These are phyloP conservation scores for Vitis hybrid DNA, from an alignment of 177 flowering plant species.

Conservation along the genomic window DNA sequence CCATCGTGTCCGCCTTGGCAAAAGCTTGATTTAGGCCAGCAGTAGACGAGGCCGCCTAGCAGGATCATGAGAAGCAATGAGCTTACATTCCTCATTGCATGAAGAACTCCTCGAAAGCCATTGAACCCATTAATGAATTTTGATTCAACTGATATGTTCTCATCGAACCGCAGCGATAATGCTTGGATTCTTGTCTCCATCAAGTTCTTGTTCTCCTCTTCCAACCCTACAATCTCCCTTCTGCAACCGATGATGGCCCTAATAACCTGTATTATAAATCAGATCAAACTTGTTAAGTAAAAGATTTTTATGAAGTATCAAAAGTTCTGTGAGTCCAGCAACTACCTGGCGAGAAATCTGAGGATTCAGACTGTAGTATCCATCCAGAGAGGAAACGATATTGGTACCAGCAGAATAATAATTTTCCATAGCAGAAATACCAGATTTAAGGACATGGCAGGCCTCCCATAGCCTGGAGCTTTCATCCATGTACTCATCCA, in stretches of 20 bases:
- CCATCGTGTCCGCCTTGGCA: conserved; percentile 9
- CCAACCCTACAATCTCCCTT: conserved; percentile 23
- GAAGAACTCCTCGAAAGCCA: conserved; percentile 28
- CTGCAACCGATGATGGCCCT: conserved; percentile 20
- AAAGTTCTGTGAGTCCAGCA: not conserved
- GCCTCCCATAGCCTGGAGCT: conserved; percentile 29
- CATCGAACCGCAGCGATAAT: conserved; percentile 16
- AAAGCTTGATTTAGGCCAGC: conserved; percentile 18
- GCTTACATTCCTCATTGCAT: conserved; percentile 24
- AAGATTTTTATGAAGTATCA: not conserved
- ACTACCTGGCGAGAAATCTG: conserved; percentile 14
- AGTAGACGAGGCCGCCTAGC: conserved; percentile 19
- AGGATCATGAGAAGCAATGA: conserved; percentile 23
- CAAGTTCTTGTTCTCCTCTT: conserved; percentile 24
- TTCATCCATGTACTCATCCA: conserved; percentile 32
- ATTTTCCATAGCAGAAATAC: conserved; percentile 20
- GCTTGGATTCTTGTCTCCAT: conserved; percentile 23
- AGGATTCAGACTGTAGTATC: conserved; percentile 5
- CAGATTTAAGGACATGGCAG: conserved; percentile 24
- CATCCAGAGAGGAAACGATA: conserved; percentile 15
- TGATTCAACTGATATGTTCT: conserved; percentile 4
- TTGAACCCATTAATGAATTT: conserved; percentile 20
- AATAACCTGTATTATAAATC: conserved; percentile 10
- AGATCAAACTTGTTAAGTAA: not conserved
- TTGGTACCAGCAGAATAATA: conserved; percentile 10